phyloP scores from a whole-genome alignment of 495 filamentous ascomycete species.

The Neurospora terricola region DNA sequence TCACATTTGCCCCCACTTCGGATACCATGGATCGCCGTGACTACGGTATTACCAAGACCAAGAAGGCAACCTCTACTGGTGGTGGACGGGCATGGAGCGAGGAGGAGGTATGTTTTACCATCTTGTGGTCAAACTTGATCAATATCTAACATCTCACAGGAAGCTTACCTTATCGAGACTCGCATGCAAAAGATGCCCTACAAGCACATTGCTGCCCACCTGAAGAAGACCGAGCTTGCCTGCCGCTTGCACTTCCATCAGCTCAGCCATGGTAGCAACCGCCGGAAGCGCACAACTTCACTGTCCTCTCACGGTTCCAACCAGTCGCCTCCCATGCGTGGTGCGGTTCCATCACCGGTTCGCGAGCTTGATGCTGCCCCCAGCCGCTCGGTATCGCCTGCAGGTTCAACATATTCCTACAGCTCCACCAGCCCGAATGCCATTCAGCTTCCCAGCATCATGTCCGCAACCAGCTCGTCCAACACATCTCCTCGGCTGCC shows the following conservation, averaged over 20 bases:
- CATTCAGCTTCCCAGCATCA: conserved; percentile 38
- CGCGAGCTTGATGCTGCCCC: conserved; percentile 24
- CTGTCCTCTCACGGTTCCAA: conserved; percentile 44
- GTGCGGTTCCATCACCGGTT: conserved; percentile 37
- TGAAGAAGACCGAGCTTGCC: conserved; percentile 79
- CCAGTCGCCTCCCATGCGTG: conserved; percentile 36
- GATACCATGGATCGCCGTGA: conserved; percentile 43
- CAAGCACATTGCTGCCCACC: conserved; percentile 73
- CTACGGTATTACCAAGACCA: conserved; percentile 46
- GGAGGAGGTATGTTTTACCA: conserved; percentile 50
- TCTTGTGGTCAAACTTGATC: background rate
- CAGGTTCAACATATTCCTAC: conserved; percentile 26
- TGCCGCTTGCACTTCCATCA: conserved; percentile 81
- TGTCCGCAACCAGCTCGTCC: conserved; percentile 18
- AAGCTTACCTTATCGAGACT: conserved; percentile 76
- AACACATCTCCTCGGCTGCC: conserved; percentile 37
- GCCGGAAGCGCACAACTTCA: conserved; percentile 56
- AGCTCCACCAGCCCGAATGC: conserved; percentile 26
- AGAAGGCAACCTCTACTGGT: conserved; percentile 57
- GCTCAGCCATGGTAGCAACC: conserved; percentile 69
- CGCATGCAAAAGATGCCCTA: conserved; percentile 80
- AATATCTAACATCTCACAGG: conserved; percentile 36
- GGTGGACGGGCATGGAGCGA: conserved; percentile 69
- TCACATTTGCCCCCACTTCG: conserved; percentile 33
- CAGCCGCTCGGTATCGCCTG: conserved; percentile 29